Evolutionary conservation across 2,329 filamentous ascomycete genomes (phyloP).

Genomic region (Lojkania enalia): DNA sequence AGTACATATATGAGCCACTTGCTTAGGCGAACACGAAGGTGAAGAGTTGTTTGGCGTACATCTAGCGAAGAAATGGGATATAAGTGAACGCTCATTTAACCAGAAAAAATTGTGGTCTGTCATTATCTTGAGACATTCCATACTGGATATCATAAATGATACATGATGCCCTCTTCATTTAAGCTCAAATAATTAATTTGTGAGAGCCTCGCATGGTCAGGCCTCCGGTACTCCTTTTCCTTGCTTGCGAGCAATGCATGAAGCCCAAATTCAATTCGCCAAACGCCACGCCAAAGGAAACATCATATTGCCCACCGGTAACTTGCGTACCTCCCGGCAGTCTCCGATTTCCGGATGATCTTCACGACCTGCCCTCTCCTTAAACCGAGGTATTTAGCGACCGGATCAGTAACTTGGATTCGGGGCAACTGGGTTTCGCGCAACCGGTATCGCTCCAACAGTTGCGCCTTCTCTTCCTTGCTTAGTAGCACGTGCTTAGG

Average conservation of each 20-base stretch:
- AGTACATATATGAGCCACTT: too few species aligned
- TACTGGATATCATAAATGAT: neutral
- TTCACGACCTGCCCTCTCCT: constrained; percentile 95
- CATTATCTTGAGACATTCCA: too few species aligned
- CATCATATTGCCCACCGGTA: constrained; percentile 69
- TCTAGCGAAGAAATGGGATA: too few species aligned
- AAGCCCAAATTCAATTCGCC: constrained; percentile 1
- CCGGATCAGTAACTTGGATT: constrained; percentile 88
- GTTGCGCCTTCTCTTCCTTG: constrained; percentile 81
- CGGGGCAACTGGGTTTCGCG: constrained; percentile 97
- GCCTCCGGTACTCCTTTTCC: constrained; percentile 1
- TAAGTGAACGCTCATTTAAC: too few species aligned
- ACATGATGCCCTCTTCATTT: too few species aligned
- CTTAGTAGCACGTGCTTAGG: constrained; percentile 91
- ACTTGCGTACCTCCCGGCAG: constrained; percentile 93
- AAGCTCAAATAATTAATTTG: neutral
- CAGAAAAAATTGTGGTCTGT: too few species aligned
- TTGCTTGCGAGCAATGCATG: neutral
- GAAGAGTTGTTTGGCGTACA: too few species aligned
- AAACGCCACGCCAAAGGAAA: constrained; percentile 8
- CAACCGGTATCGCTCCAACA: constrained; percentile 87
- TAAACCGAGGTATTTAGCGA: constrained; percentile 87
- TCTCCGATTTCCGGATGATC: constrained; percentile 95
- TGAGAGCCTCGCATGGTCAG: neutral
- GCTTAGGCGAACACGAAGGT: too few species aligned